Conservation (phyloP, 2,329 filamentous ascomycete species). For the Emmonsia crescens region DNA sequence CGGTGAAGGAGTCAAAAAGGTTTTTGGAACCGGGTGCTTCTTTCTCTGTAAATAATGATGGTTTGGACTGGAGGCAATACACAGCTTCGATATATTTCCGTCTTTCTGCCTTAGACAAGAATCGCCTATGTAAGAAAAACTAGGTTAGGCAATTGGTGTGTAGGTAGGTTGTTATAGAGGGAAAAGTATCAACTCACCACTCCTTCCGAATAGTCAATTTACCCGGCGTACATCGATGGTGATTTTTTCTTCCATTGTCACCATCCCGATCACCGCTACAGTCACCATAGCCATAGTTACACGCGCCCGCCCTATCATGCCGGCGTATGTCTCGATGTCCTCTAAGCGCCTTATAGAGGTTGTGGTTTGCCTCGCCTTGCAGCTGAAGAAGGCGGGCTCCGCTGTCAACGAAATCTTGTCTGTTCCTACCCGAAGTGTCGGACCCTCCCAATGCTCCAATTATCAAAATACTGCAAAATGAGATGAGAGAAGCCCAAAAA, state of each 20-base stretch:
- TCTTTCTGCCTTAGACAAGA: slow-evolving; percentile 10
- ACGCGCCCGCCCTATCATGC: neutral
- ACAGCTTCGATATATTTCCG: slow-evolving; percentile 13
- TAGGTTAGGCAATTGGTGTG: neutral
- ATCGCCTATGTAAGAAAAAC: slow-evolving; percentile 6
- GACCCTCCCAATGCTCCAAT: neutral
- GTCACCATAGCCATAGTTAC: neutral
- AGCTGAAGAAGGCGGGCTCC: slow-evolving; percentile 7
- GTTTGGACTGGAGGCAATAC: slow-evolving; percentile 12
- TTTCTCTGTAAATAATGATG: slow-evolving; percentile 5
- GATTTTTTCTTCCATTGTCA: neutral
- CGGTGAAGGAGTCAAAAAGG: slow-evolving; percentile 12
- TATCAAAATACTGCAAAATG: neutral
- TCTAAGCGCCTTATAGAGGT: slow-evolving; percentile 6
- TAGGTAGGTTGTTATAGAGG: neutral
- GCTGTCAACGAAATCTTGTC: slow-evolving; percentile 2
- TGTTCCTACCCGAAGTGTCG: neutral
- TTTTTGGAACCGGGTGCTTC: slow-evolving; percentile 13
- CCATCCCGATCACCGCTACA: neutral
- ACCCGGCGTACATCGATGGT: slow-evolving; percentile 3
- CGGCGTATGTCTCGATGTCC: neutral
- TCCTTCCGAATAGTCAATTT: slow-evolving; percentile 11
- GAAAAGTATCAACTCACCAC: slow-evolving; percentile 5
- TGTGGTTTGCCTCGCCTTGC: slow-evolving; percentile 6
- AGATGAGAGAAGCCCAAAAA: neutral